Base-by-base conservation (phyloP, 202 grass and related monocot species). In the Hordeum pubiflorum region DNA sequence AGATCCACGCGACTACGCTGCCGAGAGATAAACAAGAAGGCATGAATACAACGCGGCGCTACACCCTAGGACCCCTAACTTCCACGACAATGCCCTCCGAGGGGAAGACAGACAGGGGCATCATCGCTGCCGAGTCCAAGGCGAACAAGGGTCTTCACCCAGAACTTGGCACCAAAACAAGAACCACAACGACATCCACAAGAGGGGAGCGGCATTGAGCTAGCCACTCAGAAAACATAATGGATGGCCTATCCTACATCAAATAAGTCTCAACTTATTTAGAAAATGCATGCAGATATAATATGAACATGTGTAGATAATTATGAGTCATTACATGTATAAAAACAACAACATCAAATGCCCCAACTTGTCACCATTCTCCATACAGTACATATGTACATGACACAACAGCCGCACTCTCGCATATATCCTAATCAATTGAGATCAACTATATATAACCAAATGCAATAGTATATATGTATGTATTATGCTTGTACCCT, bases 361-460 rank as follows among this genome's bases (percentile, higher is more conserved):
- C 44, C 55, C 44, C 56, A 81, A 46, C 36, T 40, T 63, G 48
- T 11, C 41, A 77, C 6, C 63, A 82, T 63, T 63, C 43, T 6
- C 18, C 72, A 73, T 76, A 67, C 66, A 71, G 74, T 52, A 46
- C 75, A 81, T 82, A 78, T 54, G 58, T 74, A 63, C 61, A 64
- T 58, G 57, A 65, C 71, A 62, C 72, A 43, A 8, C 27, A 44
- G 5, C 32, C 22, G 44, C 38, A 34, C 74, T 50, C 46, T 72
- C 72, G 31, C 15, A 50, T 10, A 76, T 44, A 66, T 9, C 41
- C 82, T 77, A 79, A 26, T 39, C 69, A 79, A 24, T 27, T 67
- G 11, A 74, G 38, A 43, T 69, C 67, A 70, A 44, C 31, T 32
- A 46, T 26, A 5, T 46, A 61, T 40, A 84, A 34, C 21, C 58